phyloP scores from a whole-genome alignment of 2,329 filamentous ascomycete species.

The Fusarium sp. region DNA sequence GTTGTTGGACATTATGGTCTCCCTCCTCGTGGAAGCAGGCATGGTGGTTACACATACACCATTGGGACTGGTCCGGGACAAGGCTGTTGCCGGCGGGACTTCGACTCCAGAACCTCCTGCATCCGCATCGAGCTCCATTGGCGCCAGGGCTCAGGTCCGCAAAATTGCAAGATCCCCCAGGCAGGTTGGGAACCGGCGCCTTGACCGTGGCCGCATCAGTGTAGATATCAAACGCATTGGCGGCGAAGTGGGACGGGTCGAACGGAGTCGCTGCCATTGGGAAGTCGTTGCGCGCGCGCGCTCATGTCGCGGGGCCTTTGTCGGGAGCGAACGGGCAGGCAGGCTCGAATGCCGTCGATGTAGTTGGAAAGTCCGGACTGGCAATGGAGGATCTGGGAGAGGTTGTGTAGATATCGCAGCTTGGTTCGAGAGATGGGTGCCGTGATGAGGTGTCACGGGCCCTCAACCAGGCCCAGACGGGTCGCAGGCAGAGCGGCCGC shows the following conservation, averaged over 20 bases:
- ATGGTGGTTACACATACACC: constrained; percentile 74
- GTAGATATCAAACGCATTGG: constrained; percentile 67
- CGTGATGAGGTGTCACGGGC: constrained; percentile 42
- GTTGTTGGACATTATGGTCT: constrained; percentile 39
- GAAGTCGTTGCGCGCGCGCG: constrained; percentile 29
- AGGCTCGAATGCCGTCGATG: constrained; percentile 20
- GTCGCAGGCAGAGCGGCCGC: constrained; percentile 49
- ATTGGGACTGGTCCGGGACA: constrained; percentile 58
- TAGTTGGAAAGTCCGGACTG: neutral
- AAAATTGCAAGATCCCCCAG: constrained; percentile 69
- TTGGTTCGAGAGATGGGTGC: constrained; percentile 25
- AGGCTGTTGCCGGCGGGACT: constrained; percentile 50
- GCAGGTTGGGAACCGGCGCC: constrained; percentile 53
- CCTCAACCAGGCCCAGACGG: constrained; percentile 51
- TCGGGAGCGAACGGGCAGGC: constrained; percentile 11
- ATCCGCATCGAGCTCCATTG: constrained; percentile 67
- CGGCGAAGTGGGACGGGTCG: constrained; percentile 57
- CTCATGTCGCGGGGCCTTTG: constrained; percentile 45
- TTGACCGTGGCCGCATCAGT: constrained; percentile 57
- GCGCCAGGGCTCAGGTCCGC: constrained; percentile 66
- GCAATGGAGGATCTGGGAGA: neutral
- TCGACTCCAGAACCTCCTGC: constrained; percentile 71
- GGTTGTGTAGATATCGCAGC: constrained; percentile 18
- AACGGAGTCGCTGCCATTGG: constrained; percentile 67
- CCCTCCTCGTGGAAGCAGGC: constrained; percentile 71